These are phyloP conservation scores for Antitrichia curtipendula DNA, from an alignment of 225 moss, liverwort and hornwort genomes.

Conservation along the genomic window DNA sequence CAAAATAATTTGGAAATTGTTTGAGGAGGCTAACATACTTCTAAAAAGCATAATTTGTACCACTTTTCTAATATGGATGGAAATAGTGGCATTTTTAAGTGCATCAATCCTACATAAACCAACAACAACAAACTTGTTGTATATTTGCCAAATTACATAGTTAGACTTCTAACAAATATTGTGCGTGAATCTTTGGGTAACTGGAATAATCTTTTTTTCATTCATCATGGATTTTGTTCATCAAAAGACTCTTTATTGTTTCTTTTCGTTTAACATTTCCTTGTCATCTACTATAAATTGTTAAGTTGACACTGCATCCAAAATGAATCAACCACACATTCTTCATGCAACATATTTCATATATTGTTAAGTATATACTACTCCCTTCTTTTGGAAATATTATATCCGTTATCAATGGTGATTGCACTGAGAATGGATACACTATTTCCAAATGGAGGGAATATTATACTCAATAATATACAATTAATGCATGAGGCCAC, in stretches of 20 bases:
- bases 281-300: background rate
- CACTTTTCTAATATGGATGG: too few species aligned
- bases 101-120: too few species aligned
- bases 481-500: too few species aligned
- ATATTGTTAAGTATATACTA: too few species aligned
- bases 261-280: background rate
- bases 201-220: background rate
- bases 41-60: background rate
- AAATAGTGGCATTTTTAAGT: too few species aligned
- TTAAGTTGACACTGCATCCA: background rate
- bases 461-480: too few species aligned
- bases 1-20: background rate
- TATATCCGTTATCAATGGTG: too few species aligned
- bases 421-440: too few species aligned
- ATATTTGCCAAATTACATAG: background rate
- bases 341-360: background rate
- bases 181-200: accelerated
- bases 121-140: background rate
- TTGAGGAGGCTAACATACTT: background rate
- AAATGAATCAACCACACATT: too few species aligned
- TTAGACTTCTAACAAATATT: background rate
- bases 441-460: too few species aligned
- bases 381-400: too few species aligned
- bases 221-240: background rate
- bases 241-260: background rate